A percentile compares a stretch with the other conserved stretches of the same genome.
Evolutionary conservation across 1,284 basidiomycete species (phyloP).

Genomic region (Apiotrichum brassicae): DNA sequence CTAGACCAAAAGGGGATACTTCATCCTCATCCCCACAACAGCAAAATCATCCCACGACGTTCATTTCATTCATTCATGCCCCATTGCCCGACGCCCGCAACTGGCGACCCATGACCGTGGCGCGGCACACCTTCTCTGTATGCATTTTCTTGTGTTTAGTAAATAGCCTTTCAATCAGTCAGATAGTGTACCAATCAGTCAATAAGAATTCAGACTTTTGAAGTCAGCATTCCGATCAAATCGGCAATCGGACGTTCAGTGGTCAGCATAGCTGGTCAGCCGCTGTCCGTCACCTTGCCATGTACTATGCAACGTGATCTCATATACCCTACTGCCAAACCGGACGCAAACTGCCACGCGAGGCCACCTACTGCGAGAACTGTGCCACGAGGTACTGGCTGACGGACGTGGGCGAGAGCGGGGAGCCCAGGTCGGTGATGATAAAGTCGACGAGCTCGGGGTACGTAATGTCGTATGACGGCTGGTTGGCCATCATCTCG

Average conservation of each 20-base stretch:
- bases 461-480: slow-evolving; percentile 49
- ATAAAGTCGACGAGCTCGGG: slow-evolving; percentile 48
- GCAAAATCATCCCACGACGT: neutral
- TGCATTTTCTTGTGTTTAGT: neutral
- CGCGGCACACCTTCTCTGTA: neutral
- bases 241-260: too few relatives aligned
- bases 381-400: slow-evolving; percentile 48
- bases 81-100: too few relatives aligned
- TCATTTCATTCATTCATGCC: neutral
- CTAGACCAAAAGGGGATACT: neutral
- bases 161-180: too few relatives aligned
- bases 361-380: slow-evolving; percentile 41
- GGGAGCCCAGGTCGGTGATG: slow-evolving; percentile 46
- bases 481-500: slow-evolving; percentile 47
- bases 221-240: too few relatives aligned
- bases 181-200: too few relatives aligned
- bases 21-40: neutral
- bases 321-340: too few relatives aligned
- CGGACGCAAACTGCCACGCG: too few relatives aligned
- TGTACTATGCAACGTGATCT: too few relatives aligned
- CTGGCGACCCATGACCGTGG: too few relatives aligned
- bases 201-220: too few relatives aligned
- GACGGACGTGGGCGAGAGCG: slow-evolving; percentile 41
- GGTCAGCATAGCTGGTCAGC: too few relatives aligned
- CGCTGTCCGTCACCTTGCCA: too few relatives aligned